A percentile compares a stretch with the other conserved stretches of the same genome.
Conservation (phyloP, 139 green algal species). For the Chloropicon primus region DNA sequence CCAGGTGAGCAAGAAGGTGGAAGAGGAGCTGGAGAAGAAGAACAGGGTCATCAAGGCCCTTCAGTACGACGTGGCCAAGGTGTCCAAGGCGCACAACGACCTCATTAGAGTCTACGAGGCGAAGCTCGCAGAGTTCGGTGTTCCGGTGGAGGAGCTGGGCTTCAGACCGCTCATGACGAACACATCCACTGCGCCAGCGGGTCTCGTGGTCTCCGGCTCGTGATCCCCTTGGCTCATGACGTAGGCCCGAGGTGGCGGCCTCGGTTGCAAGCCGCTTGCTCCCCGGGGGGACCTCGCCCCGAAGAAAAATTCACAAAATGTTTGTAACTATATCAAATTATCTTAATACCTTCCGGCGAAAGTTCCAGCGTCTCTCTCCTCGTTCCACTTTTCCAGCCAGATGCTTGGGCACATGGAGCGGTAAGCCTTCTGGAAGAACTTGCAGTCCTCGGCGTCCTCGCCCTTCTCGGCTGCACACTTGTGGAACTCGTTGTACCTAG, state of each 20-base stretch:
- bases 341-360: constrained; percentile 41
- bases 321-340: too few relatives aligned
- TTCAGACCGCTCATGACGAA: constrained; percentile 66
- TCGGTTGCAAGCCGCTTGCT: too few relatives aligned
- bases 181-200: constrained; percentile 50
- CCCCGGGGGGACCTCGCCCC: too few relatives aligned
- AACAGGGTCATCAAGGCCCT: constrained; percentile 59
- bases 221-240: constrained; percentile 43
- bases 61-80: constrained; percentile 65
- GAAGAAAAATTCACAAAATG: too few relatives aligned
- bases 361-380: constrained; percentile 37
- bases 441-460: constrained; percentile 50
- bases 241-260: not conserved
- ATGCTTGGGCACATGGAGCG: constrained; percentile 69
- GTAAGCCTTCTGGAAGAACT: constrained; percentile 58
- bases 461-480: constrained; percentile 60
- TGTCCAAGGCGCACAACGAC: constrained; percentile 80
- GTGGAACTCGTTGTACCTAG: constrained; percentile 83
- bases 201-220: constrained; percentile 59
- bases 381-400: constrained; percentile 58
- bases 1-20: constrained; percentile 42
- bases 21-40: constrained; percentile 72
- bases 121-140: constrained; percentile 67
- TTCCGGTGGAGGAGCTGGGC: constrained; percentile 63
- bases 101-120: constrained; percentile 73